Conservation (phyloP, 2,329 filamentous ascomycete genomes). For the Phyllosticta capitalensis region DNA sequence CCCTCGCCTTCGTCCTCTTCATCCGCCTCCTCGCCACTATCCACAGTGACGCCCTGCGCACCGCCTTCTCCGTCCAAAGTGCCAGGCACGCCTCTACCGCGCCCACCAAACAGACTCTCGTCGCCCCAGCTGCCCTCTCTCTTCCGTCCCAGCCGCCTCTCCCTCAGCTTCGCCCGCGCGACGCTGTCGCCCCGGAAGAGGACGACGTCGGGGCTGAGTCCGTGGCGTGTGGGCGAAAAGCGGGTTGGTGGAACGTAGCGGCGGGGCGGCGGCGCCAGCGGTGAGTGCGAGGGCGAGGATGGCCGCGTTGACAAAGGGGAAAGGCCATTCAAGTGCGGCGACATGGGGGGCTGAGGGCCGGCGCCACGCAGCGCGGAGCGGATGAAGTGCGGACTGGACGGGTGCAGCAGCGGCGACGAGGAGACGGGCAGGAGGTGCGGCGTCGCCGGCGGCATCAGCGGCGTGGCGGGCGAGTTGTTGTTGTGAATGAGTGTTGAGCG, state of each 20-base stretch:
- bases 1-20: neutral
- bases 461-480: neutral
- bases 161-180: neutral
- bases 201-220: constrained; percentile 3
- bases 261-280: neutral
- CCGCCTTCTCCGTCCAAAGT: too few relatives aligned
- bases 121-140: neutral
- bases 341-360: too few relatives aligned
- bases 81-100: too few relatives aligned
- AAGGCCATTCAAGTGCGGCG: neutral
- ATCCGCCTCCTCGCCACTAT: neutral
- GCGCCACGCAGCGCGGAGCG: neutral
- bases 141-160: neutral
- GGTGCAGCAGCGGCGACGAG: neutral
- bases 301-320: neutral
- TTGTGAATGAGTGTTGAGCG: neutral
- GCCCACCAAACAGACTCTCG: neutral
- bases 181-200: constrained; percentile 2
- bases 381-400: neutral
- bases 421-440: neutral
- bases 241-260: neutral
- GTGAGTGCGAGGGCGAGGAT: neutral
- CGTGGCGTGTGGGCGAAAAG: constrained; percentile 58
- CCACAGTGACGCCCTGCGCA: neutral
- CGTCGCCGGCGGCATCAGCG: neutral